Evolutionary conservation across 1,139 yeast species (phyloP).

Genomic region (Suhomyces terraborum): DNA sequence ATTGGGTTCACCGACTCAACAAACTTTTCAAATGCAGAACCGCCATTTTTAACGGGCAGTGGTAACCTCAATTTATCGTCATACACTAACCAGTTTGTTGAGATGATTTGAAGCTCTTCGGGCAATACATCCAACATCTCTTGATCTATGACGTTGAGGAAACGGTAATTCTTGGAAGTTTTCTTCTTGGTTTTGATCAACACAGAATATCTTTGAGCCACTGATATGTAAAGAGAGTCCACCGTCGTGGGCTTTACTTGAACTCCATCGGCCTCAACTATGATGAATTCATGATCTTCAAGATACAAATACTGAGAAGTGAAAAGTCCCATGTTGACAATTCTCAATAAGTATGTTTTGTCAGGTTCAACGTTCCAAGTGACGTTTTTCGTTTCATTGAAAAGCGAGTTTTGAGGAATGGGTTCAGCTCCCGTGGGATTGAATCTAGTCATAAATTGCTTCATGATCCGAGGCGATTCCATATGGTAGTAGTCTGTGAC

Average conservation of each 20-base stretch:
- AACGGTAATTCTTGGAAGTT: slow-evolving; percentile 53
- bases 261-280: slow-evolving; percentile 77
- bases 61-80: slow-evolving; percentile 32
- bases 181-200: slow-evolving; percentile 54
- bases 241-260: slow-evolving; percentile 59
- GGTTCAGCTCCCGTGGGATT: slow-evolving; percentile 88
- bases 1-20: slow-evolving; percentile 26
- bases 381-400: slow-evolving; percentile 63
- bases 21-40: slow-evolving; percentile 24
- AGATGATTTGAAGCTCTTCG: slow-evolving; percentile 51
- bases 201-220: slow-evolving; percentile 72
- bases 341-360: slow-evolving; percentile 62
- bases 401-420: slow-evolving; percentile 63
- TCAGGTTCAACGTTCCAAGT: slow-evolving; percentile 60
- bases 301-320: slow-evolving; percentile 69
- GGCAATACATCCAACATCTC: slow-evolving; percentile 69
- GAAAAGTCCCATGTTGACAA: slow-evolving; percentile 69
- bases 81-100: slow-evolving; percentile 58
- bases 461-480: slow-evolving; percentile 44
- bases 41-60: slow-evolving; percentile 16
- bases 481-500: slow-evolving; percentile 67
- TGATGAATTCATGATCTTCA: slow-evolving; percentile 66
- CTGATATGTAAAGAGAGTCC: slow-evolving; percentile 61
- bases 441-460: slow-evolving; percentile 56
- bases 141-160: slow-evolving; percentile 63